Conservation (phyloP, 1,284 basidiomycete species). For the Boletus smithii region DNA sequence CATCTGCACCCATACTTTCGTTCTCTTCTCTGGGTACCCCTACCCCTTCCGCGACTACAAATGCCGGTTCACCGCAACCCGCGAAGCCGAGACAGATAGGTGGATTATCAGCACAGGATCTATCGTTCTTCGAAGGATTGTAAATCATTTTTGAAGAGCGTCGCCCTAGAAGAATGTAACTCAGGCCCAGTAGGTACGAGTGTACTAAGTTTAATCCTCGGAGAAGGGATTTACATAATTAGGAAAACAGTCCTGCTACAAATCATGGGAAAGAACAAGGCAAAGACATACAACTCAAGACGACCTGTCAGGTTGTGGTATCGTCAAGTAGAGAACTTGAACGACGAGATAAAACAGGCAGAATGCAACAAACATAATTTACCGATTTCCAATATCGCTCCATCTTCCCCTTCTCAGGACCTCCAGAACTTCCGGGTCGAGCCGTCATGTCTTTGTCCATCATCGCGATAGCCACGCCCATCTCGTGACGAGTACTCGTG, state of each 20-base stretch:
- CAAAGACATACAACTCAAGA: background rate
- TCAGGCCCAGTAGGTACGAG: background rate
- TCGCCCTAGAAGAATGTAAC: background rate
- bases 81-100: constrained; percentile 37
- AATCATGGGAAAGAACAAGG: background rate
- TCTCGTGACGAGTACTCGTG: constrained; percentile 11
- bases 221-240: background rate
- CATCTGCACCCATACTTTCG: constrained; percentile 9
- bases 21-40: constrained; percentile 8
- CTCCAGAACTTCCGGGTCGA: constrained; percentile 16
- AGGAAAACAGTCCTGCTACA: background rate
- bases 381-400: background rate
- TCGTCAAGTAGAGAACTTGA: background rate
- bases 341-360: background rate
- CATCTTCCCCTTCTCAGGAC: constrained; percentile 11
- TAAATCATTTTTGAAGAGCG: constrained; percentile 26
- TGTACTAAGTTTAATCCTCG: too few relatives aligned
- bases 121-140: constrained; percentile 72
- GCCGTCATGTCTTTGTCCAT: constrained; percentile 3
- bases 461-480: constrained; percentile 10
- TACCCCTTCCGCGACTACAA: background rate
- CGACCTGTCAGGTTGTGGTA: constrained; percentile 6
- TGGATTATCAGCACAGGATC: constrained; percentile 64
- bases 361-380: background rate
- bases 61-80: constrained; percentile 12